A percentile compares a stretch with the other conserved stretches of the same genome.
Conservation (phyloP, 345 rosid species). For the Gossypium australe region DNA sequence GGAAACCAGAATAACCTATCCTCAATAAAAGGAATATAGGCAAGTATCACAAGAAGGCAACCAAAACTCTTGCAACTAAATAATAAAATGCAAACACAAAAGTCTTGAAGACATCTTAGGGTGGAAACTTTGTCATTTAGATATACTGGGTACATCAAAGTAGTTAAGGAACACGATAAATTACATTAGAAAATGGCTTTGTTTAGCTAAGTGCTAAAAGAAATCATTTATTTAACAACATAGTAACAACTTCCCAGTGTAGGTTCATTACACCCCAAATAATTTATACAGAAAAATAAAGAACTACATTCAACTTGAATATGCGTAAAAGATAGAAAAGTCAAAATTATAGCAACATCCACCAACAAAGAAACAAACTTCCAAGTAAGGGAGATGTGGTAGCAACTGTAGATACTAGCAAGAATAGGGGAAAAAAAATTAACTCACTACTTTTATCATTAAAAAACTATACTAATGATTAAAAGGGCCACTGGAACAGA, state of each 20-base stretch:
- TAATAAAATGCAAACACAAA: not conserved
- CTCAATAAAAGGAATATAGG: not conserved
- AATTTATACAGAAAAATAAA: not conserved
- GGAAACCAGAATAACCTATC: not conserved
- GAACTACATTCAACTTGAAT: not conserved
- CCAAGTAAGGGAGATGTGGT: not conserved
- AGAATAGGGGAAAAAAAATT: not conserved
- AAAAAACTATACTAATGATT: slow-evolving; percentile 23
- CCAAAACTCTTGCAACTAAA: not conserved
- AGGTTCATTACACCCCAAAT: not conserved
- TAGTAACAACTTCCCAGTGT: not conserved
- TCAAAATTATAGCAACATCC: not conserved
- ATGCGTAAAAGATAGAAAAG: not conserved
- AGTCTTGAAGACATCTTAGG: not conserved
- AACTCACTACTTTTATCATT: slow-evolving; percentile 11
- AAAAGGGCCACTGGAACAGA: slow-evolving; percentile 33
- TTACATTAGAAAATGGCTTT: not conserved
- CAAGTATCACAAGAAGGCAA: slow-evolving; percentile 4
- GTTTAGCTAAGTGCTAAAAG: not conserved
- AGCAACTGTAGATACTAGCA: slow-evolving; percentile 4
- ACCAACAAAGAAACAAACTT: slow-evolving; percentile 14
- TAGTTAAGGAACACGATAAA: not conserved
- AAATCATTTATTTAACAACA: not conserved
- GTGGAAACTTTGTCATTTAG: not conserved
- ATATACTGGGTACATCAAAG: not conserved